Percentiles rank a stretch among this genome's conserved stretches.
These are phyloP conservation scores for Ganoderma boninense DNA, from an alignment of 1,284 basidiomycete genomes.

Conservation along the genomic window DNA sequence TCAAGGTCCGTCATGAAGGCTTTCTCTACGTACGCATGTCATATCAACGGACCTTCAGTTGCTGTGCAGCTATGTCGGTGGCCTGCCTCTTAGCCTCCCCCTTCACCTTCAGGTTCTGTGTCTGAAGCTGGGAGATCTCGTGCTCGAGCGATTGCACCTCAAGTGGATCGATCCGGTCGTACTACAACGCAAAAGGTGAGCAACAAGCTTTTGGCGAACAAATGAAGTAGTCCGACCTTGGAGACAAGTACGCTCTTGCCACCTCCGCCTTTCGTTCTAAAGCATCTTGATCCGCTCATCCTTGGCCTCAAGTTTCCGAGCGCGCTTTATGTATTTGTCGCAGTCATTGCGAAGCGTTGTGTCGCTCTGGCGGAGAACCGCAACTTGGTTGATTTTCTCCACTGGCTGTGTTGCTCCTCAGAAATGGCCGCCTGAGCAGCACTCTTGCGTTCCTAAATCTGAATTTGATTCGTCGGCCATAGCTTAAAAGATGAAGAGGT, in stretches of 20 bases:
- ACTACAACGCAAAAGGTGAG: slow-evolving; percentile 50
- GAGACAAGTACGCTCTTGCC: slow-evolving; percentile 86
- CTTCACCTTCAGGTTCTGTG: slow-evolving; percentile 51
- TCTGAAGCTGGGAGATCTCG: slow-evolving; percentile 67
- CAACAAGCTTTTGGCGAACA: background rate
- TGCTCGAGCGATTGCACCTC: slow-evolving; percentile 86
- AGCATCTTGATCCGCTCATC: slow-evolving; percentile 75
- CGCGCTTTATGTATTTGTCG: slow-evolving; percentile 71
- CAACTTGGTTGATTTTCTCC: slow-evolving; percentile 89
- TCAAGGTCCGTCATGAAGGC: background rate
- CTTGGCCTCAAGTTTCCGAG: slow-evolving; percentile 72
- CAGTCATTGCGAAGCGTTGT: slow-evolving; percentile 83
- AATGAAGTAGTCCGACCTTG: slow-evolving; percentile 58
- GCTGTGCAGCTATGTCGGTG: slow-evolving; percentile 40
- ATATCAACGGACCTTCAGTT: slow-evolving; percentile 25
- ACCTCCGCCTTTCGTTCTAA: slow-evolving; percentile 82
- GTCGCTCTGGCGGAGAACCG: slow-evolving; percentile 89
- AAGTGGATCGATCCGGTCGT: slow-evolving; percentile 88
- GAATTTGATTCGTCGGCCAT: background rate
- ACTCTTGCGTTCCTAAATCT: slow-evolving; percentile 83
- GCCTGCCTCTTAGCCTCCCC: slow-evolving; percentile 48
- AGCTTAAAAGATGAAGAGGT: background rate
- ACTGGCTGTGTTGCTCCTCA: slow-evolving; percentile 83
- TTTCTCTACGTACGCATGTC: background rate
- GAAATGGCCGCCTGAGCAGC: slow-evolving; percentile 75